Base-by-base conservation (phyloP, 805 yeast genomes). In the Kregervanrija delftensis region DNA sequence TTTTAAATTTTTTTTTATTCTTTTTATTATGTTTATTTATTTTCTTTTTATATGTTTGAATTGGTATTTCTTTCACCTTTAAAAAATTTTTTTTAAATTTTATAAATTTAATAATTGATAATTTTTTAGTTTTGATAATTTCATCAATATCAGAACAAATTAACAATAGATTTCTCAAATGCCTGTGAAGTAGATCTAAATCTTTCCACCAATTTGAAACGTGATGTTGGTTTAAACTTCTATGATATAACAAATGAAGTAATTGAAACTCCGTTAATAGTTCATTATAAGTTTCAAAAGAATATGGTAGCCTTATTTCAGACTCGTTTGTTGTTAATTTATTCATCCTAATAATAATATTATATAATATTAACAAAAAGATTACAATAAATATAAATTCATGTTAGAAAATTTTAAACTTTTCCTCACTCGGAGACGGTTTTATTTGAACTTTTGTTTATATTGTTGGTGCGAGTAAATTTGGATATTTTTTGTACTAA, bases 201-300 rank as follows among this genome's bases (percentile, higher is more conserved):
- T 76, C 72, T 48, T 68, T 73, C 91, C 96, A 89, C 96, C 96
- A 89, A 8, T 58, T 56, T 30, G 86, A 74, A 8, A 72, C 73
- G 3, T 81, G 67, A 56, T 87, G 96, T 59, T 89, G 96, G 59
- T 86, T 86, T 42, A 72, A 69, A 61, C 81, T 83, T 49, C 95
- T 68, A 54, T 83, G 86, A 56, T 83, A 79, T 3, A 86, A 50
- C 35, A 87, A 61, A 50, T 78, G 83, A 4, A 87, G 60, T 4
- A 86, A 54, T 17, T 74, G 72, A 42, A 64, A 76, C 62, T 89
- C 96, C 39, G 63, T 67, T 11, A 44, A 41, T 12, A 69, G 53
- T 22, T 41, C 39, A 14, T 44, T 32, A 10, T 32, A 12, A 5
- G 28, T 22, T 22, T 22, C 28, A 22, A 22, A 22, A 22, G 28